A percentile compares a stretch with the other conserved stretches of the same genome.
Conservation (phyloP, 106 monocot genomes). For the Phalaenopsis equestris region DNA sequence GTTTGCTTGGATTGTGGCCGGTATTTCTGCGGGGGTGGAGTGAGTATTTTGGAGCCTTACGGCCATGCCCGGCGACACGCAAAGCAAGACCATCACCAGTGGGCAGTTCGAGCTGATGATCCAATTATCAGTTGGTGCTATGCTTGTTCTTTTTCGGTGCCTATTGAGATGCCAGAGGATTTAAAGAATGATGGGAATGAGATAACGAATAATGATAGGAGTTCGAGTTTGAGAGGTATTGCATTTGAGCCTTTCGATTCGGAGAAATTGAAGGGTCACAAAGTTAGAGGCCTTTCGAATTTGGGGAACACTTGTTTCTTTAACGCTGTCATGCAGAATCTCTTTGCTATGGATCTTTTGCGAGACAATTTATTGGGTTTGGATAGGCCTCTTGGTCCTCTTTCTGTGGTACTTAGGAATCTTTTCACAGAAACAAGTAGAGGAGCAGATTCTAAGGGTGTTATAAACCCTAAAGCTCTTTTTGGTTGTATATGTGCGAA, state of each 20-base stretch:
- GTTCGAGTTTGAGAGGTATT: not conserved
- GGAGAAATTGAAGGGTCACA: slow-evolving; percentile 24
- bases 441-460: slow-evolving; percentile 20
- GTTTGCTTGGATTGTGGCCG: slow-evolving; percentile 75
- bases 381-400: slow-evolving; percentile 34
- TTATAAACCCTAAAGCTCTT: slow-evolving; percentile 43
- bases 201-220: slow-evolving; percentile 3
- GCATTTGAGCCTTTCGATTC: not conserved
- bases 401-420: slow-evolving; percentile 61
- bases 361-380: slow-evolving; percentile 36
- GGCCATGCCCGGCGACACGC: slow-evolving; percentile 80
- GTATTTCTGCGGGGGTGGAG: slow-evolving; percentile 59
- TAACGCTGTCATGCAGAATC: slow-evolving; percentile 59
- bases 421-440: slow-evolving; percentile 50
- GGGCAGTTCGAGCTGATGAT: slow-evolving; percentile 39
- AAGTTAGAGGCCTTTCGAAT: slow-evolving; percentile 57
- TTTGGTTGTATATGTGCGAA: slow-evolving; percentile 56
- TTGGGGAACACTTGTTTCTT: slow-evolving; percentile 77
- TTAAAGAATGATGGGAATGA: slow-evolving; percentile 8
- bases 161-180: slow-evolving; percentile 41
- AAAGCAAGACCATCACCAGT: slow-evolving; percentile 56
- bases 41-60: slow-evolving; percentile 39
- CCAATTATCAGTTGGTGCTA: slow-evolving; percentile 56
- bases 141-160: slow-evolving; percentile 40
- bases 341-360: slow-evolving; percentile 35